phyloP scores from a whole-genome alignment of 177 flowering plant species.

The Telopea speciosissima region DNA sequence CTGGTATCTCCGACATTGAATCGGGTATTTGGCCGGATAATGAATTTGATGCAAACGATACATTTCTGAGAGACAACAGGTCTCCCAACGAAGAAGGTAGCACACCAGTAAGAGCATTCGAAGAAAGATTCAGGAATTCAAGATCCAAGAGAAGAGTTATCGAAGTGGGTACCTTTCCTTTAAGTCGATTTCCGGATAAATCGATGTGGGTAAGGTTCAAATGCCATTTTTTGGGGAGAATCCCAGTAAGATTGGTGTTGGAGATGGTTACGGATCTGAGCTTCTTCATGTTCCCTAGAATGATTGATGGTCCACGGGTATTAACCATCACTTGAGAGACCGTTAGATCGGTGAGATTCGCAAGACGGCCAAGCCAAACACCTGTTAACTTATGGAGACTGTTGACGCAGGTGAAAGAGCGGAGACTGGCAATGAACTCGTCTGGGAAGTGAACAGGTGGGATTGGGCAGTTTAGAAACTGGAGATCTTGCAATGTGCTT shows the following conservation, averaged over 20 bases:
- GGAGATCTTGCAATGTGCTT: slow-evolving; percentile 53
- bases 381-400: slow-evolving; percentile 62
- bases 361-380: slow-evolving; percentile 53
- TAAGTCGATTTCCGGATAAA: slow-evolving; percentile 69
- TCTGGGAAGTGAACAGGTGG: slow-evolving; percentile 54
- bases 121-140: no score
- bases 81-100: no score
- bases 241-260: slow-evolving; percentile 54
- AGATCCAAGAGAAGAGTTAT: slow-evolving; percentile 49
- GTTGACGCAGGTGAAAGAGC: slow-evolving; percentile 56
- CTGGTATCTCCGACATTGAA: no score
- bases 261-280: slow-evolving; percentile 56
- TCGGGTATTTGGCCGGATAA: no score
- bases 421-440: slow-evolving; percentile 54
- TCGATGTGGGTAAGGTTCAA: slow-evolving; percentile 56
- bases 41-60: no score
- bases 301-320: slow-evolving; percentile 57
- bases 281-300: slow-evolving; percentile 46
- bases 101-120: no score
- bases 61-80: no score
- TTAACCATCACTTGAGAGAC: slow-evolving; percentile 42
- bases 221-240: slow-evolving; percentile 51
- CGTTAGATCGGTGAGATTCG: slow-evolving; percentile 61
- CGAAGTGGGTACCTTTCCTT: slow-evolving; percentile 48
- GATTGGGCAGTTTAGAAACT: slow-evolving; percentile 63